Percentiles rank a stretch among this genome's conserved stretches.
Evolutionary conservation across 2,329 filamentous ascomycete species (phyloP).

Genomic region (Ascochyta koolunga): DNA sequence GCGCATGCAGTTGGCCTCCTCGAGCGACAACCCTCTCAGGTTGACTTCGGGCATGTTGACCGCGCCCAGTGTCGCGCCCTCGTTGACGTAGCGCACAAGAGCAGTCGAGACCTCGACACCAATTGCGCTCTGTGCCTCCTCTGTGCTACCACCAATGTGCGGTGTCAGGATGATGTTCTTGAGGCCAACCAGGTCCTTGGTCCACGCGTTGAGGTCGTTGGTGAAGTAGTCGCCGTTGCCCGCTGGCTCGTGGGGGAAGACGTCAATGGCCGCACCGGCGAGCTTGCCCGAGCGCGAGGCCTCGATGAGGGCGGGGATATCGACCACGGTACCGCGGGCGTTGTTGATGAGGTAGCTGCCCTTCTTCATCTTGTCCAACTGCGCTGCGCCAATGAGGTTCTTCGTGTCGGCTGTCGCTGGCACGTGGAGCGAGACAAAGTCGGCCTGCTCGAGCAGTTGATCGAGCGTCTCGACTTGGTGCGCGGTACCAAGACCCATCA

Average conservation of each 20-base stretch:
- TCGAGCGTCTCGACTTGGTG: conserved; percentile 81
- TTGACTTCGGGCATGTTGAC: conserved; percentile 97
- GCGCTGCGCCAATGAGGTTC: conserved; percentile 81
- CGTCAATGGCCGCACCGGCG: conserved; percentile 93
- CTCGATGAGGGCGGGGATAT: conserved; percentile 89
- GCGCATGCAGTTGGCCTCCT: conserved; percentile 88
- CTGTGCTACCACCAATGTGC: conserved; percentile 96
- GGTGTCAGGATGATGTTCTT: conserved; percentile 95
- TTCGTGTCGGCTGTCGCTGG: conserved; percentile 92
- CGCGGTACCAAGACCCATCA: conserved; percentile 92
- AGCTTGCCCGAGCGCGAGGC: conserved; percentile 85
- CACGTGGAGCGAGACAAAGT: conserved; percentile 95
- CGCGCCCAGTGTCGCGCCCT: conserved; percentile 86
- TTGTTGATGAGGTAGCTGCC: conserved; percentile 97
- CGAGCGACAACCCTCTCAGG: conserved; percentile 85
- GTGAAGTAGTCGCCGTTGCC: conserved; percentile 97
- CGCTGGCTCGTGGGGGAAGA: conserved; percentile 91
- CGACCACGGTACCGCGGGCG: conserved; percentile 89
- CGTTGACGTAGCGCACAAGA: conserved; percentile 92
- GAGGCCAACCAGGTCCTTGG: conserved; percentile 79
- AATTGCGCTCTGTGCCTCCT: conserved; percentile 96
- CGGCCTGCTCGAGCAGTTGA: conserved; percentile 75
- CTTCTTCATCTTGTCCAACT: conserved; percentile 88
- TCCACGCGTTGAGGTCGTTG: conserved; percentile 80
- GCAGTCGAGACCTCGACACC: conserved; percentile 90